These are phyloP conservation scores for Nitzschia sp. DNA, from an alignment of 108 stramenopile species.

Conservation along the genomic window DNA sequence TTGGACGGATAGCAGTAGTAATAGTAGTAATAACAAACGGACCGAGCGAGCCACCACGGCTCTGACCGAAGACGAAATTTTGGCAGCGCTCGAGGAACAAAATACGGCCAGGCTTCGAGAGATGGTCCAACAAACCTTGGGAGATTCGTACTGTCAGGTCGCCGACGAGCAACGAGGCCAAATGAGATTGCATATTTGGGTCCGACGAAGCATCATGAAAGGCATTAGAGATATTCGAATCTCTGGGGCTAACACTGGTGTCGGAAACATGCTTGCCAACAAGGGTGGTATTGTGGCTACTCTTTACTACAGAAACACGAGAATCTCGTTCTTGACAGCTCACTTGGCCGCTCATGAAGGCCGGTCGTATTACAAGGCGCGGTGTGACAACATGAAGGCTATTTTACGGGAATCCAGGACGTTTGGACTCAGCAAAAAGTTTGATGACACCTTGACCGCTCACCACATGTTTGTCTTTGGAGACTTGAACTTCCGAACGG, in stretches of 20 bases:
- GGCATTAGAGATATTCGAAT: slow-evolving; percentile 21
- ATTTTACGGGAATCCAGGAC: slow-evolving; percentile 35
- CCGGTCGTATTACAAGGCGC: slow-evolving; percentile 23
- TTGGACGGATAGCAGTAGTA: slow-evolving; percentile 15
- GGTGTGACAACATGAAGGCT: slow-evolving; percentile 28
- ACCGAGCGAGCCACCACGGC: not conserved
- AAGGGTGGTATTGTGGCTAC: slow-evolving; percentile 55
- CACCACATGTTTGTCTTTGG: slow-evolving; percentile 56
- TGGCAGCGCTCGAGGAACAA: slow-evolving; percentile 16
- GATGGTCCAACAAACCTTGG: slow-evolving; percentile 21
- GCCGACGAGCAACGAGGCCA: slow-evolving; percentile 41
- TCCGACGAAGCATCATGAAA: slow-evolving; percentile 5
- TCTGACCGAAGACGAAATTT: slow-evolving; percentile 15
- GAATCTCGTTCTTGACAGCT: slow-evolving; percentile 37
- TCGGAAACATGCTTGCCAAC: slow-evolving; percentile 45
- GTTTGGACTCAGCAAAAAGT: slow-evolving; percentile 26
- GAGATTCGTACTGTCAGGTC: slow-evolving; percentile 21
- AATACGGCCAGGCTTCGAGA: slow-evolving; percentile 14
- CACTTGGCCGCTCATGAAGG: slow-evolving; percentile 59
- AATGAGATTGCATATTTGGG: slow-evolving; percentile 51
- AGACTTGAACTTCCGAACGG: slow-evolving; percentile 53
- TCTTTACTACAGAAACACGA: slow-evolving; percentile 28
- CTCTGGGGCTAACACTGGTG: slow-evolving; percentile 44
- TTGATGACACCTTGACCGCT: slow-evolving; percentile 43
- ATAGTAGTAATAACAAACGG: not conserved